Evolutionary conservation across 345 rosid species (phyloP), one percentile per base, ranked within the genome.

Genomic region (Combretum micranthum): DNA sequence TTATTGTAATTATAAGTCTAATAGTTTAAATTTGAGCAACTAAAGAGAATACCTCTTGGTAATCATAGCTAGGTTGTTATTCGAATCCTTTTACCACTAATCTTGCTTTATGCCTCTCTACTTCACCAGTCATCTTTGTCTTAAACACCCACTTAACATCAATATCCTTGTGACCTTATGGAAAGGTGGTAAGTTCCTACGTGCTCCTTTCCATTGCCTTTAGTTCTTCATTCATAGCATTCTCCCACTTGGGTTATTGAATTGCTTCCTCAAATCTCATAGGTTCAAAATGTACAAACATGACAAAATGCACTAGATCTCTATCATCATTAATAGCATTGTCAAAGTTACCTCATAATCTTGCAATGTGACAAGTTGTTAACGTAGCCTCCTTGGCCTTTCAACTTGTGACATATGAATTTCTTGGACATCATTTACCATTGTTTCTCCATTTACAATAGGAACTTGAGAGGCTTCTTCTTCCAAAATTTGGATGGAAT

Each of bases 141-240:
- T 65, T 59, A 17, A 9, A 52, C 6, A 59, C 47, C 47, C 52
- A 44, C 39, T 59, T 65, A 2, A 59, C 12, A 0, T 22, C 53
- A 3, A 58, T 53, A 0, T 21, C 8, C 21, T 51, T 44, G 3
- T 42, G 39, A 4, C 59, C 18, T 3, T 18, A 6, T 44, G 18
- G 44, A 18, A 53, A 32, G 7, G 16, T 11, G 4, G 7, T 15
- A 0, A 53, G 43, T 17, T 63, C 59, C 46, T 52, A 42, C 20
- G 42, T 54, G 16, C 32, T 63, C 19, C 18, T 25, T n/a, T 53
- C n/a, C 16, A 45, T 54, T 1, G n/a, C 2, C 20, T 15, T n/a
- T 2, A 62, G 42, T 17, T 62, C 59, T 21, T 51, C 23, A 3
- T 62, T 15, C 65, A 62, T 62, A 15, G 50, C 21, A 7, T 52